Conservation (phyloP, 2,329 filamentous ascomycete genomes). For the Cercospora sp. region DNA sequence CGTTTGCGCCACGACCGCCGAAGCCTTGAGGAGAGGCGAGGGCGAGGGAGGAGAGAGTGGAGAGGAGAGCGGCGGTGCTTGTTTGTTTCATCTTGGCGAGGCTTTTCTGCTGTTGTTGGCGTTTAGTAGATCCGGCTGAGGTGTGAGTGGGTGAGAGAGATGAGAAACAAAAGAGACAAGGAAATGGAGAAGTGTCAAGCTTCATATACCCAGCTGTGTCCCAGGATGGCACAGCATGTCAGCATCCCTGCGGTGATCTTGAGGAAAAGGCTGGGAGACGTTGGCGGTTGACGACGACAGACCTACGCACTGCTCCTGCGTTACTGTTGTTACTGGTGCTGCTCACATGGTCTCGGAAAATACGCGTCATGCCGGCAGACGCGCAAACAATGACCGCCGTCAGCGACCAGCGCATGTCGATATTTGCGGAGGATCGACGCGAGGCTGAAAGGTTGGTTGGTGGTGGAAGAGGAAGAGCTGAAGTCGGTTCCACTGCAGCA, state of each 20-base stretch:
- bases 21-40: slow-evolving; percentile 23
- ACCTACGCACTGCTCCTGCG: background rate
- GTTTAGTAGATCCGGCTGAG: background rate
- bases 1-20: slow-evolving; percentile 10
- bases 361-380: slow-evolving; percentile 30
- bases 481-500: slow-evolving; percentile 5
- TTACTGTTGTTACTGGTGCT: background rate
- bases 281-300: slow-evolving; percentile 8
- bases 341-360: slow-evolving; percentile 18
- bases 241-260: background rate
- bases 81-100: slow-evolving; percentile 20
- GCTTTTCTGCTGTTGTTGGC: background rate
- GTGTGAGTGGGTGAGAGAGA: background rate
- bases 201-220: background rate
- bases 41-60: slow-evolving; percentile 21
- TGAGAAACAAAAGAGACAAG: background rate
- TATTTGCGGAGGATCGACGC: slow-evolving; percentile 5
- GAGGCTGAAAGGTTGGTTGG: background rate
- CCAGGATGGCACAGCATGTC: background rate
- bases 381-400: background rate
- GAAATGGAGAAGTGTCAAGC: background rate
- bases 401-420: background rate
- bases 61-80: slow-evolving; percentile 14
- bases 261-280: slow-evolving; percentile 1
- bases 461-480: background rate